A percentile compares a stretch with the other conserved stretches of the same genome.
Evolutionary conservation across 768 basidiomycete species (phyloP).

Genomic region (Hypholoma sublateritium): DNA sequence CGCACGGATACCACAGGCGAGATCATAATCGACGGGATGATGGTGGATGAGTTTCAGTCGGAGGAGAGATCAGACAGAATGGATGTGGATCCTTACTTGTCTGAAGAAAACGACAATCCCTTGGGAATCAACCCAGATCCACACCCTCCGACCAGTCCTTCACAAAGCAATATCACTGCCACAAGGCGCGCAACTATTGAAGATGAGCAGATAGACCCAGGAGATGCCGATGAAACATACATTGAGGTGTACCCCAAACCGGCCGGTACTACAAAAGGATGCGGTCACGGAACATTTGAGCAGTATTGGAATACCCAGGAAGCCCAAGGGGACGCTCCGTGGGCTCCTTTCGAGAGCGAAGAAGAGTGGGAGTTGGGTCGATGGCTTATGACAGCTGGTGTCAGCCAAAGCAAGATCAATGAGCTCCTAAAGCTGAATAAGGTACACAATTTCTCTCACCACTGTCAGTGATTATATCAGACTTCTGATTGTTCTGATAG

Average conservation of each 20-base stretch:
- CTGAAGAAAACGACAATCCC: not conserved
- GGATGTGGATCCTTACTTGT: not conserved
- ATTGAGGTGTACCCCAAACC: not conserved
- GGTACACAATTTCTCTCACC: constrained; percentile 13
- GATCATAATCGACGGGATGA: no score
- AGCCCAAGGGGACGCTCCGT: constrained; percentile 5
- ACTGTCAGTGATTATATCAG: not conserved
- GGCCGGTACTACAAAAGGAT: constrained; percentile 1
- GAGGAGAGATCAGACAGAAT: not conserved
- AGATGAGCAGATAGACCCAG: not conserved
- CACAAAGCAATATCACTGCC: not conserved
- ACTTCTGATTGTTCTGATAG: constrained; percentile 2
- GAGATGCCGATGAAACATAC: not conserved
- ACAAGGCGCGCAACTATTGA: not conserved
- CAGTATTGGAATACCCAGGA: not conserved
- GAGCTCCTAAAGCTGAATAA: constrained; percentile 29
- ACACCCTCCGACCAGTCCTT: no score
- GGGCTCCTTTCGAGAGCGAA: constrained; percentile 27
- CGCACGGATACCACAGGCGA: no score
- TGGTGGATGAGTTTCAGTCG: not conserved
- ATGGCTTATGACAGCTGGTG: constrained; percentile 27
- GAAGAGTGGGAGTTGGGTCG: constrained; percentile 34
- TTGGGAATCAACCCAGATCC: not conserved
- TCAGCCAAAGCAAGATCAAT: constrained; percentile 28
- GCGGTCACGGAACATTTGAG: not conserved